Evolutionary conservation across 257 asterid genomes (phyloP).

Genomic region (Salvia hispanica): DNA sequence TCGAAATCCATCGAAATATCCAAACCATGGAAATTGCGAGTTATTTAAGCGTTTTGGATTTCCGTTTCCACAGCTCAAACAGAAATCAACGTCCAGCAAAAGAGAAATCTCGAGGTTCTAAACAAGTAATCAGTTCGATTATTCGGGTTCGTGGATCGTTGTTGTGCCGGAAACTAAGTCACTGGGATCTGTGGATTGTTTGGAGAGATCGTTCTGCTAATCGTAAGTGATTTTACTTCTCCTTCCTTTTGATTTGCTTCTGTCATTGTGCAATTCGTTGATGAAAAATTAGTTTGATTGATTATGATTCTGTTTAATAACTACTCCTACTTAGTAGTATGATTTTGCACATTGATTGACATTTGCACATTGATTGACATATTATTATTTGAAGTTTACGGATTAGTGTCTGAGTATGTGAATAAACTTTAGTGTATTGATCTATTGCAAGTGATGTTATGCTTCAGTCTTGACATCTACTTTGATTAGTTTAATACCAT

Average conservation of each 20-base stretch:
- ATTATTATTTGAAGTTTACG: background rate
- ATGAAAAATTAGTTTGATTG: background rate
- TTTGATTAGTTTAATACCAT: too few species aligned
- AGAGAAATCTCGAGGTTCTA: conserved; percentile 21
- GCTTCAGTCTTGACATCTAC: background rate
- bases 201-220: conserved; percentile 30
- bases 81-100: conserved; percentile 8
- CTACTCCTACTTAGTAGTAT: too few species aligned
- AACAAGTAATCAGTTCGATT: background rate
- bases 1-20: conserved; percentile 52
- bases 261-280: conserved; percentile 1
- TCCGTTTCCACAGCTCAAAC: background rate
- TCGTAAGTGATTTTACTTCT: conserved; percentile 37
- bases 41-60: conserved; percentile 27
- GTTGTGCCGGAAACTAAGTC: conserved; percentile 35
- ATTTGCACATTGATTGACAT: background rate
- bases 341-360: background rate
- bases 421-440: background rate
- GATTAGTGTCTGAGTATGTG: background rate
- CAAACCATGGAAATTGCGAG: background rate
- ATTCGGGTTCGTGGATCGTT: conserved; percentile 56
- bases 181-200: conserved; percentile 55
- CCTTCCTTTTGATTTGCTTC: background rate
- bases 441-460: background rate
- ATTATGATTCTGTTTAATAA: background rate